Percentiles rank a stretch among this genome's conserved stretches.
phyloP scores from a whole-genome alignment of 2,329 filamentous ascomycete genomes.

The Stemphylium lycopersici region DNA sequence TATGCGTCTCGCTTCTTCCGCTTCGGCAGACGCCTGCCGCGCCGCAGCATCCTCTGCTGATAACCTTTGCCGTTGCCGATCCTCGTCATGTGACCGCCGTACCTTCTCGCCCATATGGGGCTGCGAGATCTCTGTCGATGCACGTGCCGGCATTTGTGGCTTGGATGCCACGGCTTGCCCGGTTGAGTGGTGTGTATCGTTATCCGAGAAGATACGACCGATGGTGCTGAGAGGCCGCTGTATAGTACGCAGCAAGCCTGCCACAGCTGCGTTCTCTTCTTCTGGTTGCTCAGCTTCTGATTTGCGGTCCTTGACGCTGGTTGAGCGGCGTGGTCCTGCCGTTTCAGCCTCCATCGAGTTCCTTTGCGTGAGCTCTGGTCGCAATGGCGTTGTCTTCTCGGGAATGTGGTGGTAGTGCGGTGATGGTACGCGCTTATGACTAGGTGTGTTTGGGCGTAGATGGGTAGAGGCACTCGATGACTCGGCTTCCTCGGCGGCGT shows the following conservation, averaged over 20 bases:
- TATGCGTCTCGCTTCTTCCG: slow-evolving; percentile 82
- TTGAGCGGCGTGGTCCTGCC: slow-evolving; percentile 62
- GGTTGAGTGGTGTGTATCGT: slow-evolving; percentile 44
- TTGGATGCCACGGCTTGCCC: slow-evolving; percentile 56
- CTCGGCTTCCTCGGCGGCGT: slow-evolving; percentile 57
- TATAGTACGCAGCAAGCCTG: slow-evolving; percentile 85
- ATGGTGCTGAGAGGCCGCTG: slow-evolving; percentile 90
- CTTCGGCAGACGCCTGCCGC: slow-evolving; percentile 86
- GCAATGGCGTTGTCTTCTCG: slow-evolving; percentile 58
- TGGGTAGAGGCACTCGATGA: slow-evolving; percentile 22
- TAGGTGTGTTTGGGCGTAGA: slow-evolving; percentile 30
- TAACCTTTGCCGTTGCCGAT: slow-evolving; percentile 47
- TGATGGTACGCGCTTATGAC: slow-evolving; percentile 48
- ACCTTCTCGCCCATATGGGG: slow-evolving; percentile 19
- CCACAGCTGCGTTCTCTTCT: slow-evolving; percentile 77
- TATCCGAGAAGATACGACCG: slow-evolving; percentile 90
- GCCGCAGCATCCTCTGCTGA: slow-evolving; percentile 87
- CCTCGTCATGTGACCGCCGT: slow-evolving; percentile 34
- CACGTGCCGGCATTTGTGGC: slow-evolving; percentile 54
- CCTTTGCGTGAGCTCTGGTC: slow-evolving; percentile 64
- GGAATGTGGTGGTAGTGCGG: slow-evolving; percentile 53
- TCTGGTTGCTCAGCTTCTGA: slow-evolving; percentile 56
- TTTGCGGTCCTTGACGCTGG: slow-evolving; percentile 54
- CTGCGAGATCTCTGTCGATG: slow-evolving; percentile 41
- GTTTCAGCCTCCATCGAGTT: slow-evolving; percentile 67